phyloP scores from a whole-genome alignment of 2,329 filamentous ascomycete genomes.

The Arthrobotrys musiformis region DNA sequence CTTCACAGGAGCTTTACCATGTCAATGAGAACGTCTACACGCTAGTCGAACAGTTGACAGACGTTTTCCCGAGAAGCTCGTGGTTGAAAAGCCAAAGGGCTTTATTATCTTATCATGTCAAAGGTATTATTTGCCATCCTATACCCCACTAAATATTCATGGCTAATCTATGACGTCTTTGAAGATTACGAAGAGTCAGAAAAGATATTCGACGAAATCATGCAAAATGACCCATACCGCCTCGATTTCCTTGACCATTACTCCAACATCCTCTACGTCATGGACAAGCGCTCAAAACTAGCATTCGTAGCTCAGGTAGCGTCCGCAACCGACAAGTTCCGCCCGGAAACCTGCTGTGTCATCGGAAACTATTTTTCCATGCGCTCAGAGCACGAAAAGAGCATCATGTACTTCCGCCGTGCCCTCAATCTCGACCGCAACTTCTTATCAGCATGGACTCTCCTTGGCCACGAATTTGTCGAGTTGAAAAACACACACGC shows the following conservation, averaged over 20 bases:
- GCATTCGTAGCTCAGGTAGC: conserved; percentile 93
- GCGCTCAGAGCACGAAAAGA: conserved; percentile 94
- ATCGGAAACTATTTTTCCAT: conserved; percentile 97
- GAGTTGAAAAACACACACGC: conserved; percentile 99
- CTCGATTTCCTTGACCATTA: conserved; percentile 94
- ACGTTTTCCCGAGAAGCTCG: conserved; percentile 85
- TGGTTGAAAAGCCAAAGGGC: conserved; percentile 92
- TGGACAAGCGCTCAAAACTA: conserved; percentile 85
- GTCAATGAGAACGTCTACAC: conserved; percentile 79
- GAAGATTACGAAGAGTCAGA: conserved; percentile 74
- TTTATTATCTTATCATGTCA: conserved; percentile 87
- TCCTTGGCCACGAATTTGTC: conserved; percentile 99
- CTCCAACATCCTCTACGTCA: conserved; percentile 96
- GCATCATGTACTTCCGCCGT: conserved; percentile 95
- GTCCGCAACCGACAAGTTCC: conserved; percentile 91
- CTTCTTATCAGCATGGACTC: conserved; percentile 94
- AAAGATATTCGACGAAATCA: conserved; percentile 74
- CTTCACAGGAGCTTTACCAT: conserved; percentile 90
- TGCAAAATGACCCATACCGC: conserved; percentile 73
- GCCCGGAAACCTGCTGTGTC: conserved; percentile 95
- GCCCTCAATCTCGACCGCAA: conserved; percentile 88
- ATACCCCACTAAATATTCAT: neutral
- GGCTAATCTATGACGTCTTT: conserved; percentile 56
- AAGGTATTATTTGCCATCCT: conserved; percentile 62
- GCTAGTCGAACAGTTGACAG: conserved; percentile 79